A percentile compares a stretch with the other conserved stretches of the same genome.
Evolutionary conservation across 139 green algal species (phyloP).

Genomic region (Trebouxia sp.): DNA sequence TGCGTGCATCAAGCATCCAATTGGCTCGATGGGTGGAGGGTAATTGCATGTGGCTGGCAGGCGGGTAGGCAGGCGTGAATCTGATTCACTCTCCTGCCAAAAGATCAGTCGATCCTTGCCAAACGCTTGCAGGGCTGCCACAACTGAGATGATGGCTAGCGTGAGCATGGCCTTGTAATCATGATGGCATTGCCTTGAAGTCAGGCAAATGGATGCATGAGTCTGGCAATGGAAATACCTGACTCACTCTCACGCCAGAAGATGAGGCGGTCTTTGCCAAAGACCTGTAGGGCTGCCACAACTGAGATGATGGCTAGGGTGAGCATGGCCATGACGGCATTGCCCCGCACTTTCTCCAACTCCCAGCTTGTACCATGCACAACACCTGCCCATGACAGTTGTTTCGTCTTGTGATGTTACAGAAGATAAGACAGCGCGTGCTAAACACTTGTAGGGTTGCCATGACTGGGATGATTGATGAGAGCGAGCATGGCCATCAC

Average conservation of each 20-base stretch:
- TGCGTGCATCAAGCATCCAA: too few relatives aligned
- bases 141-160: constrained; percentile 42
- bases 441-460: too few relatives aligned
- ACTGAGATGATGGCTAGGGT: constrained; percentile 45
- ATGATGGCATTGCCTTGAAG: constrained; percentile 35
- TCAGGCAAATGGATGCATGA: background rate
- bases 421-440: too few relatives aligned
- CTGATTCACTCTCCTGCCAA: constrained; percentile 52
- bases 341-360: constrained; percentile 40
- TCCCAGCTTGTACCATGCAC: constrained; percentile 47
- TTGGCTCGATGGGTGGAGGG: too few relatives aligned
- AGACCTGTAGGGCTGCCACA: constrained; percentile 48
- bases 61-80: too few relatives aligned
- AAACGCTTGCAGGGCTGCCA: constrained; percentile 52
- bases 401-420: background rate
- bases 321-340: constrained; percentile 46
- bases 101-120: constrained; percentile 54
- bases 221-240: too few relatives aligned
- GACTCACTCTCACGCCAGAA: constrained; percentile 57
- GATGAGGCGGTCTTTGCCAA: constrained; percentile 53
- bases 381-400: constrained; percentile 24
- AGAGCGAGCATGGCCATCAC: too few relatives aligned
- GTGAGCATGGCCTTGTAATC: constrained; percentile 48
- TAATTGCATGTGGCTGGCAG: too few relatives aligned
- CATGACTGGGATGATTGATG: too few relatives aligned